Conservation (phyloP, 2,329 filamentous ascomycete species). For the Phialophora tarda region DNA sequence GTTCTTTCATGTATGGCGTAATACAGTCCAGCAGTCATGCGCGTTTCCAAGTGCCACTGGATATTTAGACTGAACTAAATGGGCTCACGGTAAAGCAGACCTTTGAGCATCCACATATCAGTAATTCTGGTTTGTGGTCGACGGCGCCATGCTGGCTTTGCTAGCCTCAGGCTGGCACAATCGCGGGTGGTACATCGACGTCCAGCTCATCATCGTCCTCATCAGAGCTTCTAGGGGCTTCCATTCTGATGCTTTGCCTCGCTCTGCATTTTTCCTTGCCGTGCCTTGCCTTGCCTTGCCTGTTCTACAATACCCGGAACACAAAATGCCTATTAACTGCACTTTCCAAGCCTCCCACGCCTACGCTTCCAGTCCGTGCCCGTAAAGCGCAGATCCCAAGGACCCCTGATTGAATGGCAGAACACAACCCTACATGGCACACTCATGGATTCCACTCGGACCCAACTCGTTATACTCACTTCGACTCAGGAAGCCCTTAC, state of each 20-base stretch:
- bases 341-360: not conserved
- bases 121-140: not conserved
- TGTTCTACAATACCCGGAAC: not conserved
- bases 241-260: not conserved
- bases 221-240: not conserved
- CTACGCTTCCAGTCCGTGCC: not conserved
- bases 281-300: not conserved
- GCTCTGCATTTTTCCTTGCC: not conserved
- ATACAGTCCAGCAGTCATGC: not conserved
- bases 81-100: not conserved
- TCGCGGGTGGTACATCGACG: not conserved
- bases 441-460: constrained; percentile 68
- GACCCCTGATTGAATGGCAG: not conserved
- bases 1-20: not conserved
- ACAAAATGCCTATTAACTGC: not conserved
- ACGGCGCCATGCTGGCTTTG: not conserved
- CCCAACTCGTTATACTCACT: constrained; percentile 72
- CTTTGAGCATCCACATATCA: not conserved
- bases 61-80: not conserved
- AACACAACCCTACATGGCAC: constrained; percentile 44
- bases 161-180: not conserved
- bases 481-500: constrained; percentile 72
- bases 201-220: not conserved
- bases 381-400: not conserved
- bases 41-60: not conserved